Evolutionary conservation across 805 yeast genomes (phyloP).

Genomic region (Metschnikowia cubensis): DNA sequence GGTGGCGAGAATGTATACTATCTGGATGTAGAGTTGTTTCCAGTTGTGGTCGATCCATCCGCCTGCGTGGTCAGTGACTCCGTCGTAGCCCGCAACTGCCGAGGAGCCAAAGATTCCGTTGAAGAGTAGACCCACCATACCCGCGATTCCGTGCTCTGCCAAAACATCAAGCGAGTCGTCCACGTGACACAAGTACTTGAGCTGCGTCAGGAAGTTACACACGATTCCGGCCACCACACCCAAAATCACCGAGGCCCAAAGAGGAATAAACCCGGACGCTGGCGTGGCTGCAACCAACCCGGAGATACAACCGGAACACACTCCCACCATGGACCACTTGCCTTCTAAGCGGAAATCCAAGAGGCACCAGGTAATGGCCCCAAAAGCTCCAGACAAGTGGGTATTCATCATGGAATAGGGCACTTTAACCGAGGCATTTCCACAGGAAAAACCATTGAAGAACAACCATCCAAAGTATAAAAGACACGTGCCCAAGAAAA

Average conservation of each 20-base stretch:
- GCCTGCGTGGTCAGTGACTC: constrained; percentile 76
- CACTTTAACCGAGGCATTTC: constrained; percentile 77
- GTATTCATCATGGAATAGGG: constrained; percentile 91
- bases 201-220: constrained; percentile 86
- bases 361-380: constrained; percentile 88
- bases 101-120: constrained; percentile 85
- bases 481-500: constrained; percentile 80
- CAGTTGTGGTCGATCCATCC: constrained; percentile 92
- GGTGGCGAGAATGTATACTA: constrained; percentile 76
- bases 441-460: constrained; percentile 88
- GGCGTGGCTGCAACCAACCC: constrained; percentile 98
- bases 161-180: constrained; percentile 93
- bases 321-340: constrained; percentile 92
- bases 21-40: constrained; percentile 86
- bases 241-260: constrained; percentile 85
- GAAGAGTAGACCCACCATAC: constrained; percentile 83
- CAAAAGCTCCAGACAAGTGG: constrained; percentile 83
- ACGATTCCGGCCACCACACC: constrained; percentile 78
- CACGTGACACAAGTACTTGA: constrained; percentile 74
- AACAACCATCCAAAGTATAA: constrained; percentile 97
- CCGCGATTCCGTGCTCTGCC: constrained; percentile 99
- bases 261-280: constrained; percentile 82
- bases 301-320: constrained; percentile 92
- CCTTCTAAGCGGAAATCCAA: constrained; percentile 83
- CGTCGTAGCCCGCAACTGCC: constrained; percentile 88